Conservation (phyloP, 2,329 filamentous ascomycete species). For the Cercospora sp. region DNA sequence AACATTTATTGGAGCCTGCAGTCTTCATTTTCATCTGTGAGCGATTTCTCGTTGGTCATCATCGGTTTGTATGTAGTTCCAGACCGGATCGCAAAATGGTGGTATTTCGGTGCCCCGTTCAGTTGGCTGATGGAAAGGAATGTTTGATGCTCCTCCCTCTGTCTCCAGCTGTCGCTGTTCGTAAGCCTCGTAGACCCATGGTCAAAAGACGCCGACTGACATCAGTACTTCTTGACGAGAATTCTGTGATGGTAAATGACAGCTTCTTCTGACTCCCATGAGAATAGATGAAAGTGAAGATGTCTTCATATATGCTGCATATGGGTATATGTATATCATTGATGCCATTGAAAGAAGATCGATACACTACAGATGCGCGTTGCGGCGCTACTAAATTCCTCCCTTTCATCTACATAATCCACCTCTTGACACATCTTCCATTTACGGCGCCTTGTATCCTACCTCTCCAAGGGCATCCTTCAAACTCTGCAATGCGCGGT, state of each 20-base stretch:
- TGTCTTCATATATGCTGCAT: not conserved
- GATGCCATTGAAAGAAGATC: not conserved
- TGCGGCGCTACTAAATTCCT: not conserved
- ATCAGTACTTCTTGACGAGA: not conserved
- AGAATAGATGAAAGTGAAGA: not conserved
- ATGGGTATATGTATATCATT: not conserved
- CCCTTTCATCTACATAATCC: not conserved
- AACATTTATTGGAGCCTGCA: no score
- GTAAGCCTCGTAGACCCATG: not conserved
- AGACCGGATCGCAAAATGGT: not conserved
- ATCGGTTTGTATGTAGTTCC: not conserved
- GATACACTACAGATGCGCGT: not conserved
- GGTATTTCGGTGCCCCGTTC: no score
- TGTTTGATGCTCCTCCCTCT: not conserved
- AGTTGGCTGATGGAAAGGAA: not conserved
- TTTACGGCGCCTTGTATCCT: constrained; percentile 55
- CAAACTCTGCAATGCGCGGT: constrained; percentile 77
- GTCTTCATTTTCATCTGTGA: not conserved
- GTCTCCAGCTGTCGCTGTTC: not conserved
- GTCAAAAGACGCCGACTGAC: not conserved
- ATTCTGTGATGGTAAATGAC: not conserved
- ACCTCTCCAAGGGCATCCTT: constrained; percentile 73
- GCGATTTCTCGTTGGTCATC: not conserved
- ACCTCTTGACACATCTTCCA: not conserved
- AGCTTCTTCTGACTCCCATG: not conserved